A percentile compares a stretch with the other conserved stretches of the same genome.
Conservation (phyloP, 371 early-diverging fungal species). For the Choanephora cucurbitarum region DNA sequence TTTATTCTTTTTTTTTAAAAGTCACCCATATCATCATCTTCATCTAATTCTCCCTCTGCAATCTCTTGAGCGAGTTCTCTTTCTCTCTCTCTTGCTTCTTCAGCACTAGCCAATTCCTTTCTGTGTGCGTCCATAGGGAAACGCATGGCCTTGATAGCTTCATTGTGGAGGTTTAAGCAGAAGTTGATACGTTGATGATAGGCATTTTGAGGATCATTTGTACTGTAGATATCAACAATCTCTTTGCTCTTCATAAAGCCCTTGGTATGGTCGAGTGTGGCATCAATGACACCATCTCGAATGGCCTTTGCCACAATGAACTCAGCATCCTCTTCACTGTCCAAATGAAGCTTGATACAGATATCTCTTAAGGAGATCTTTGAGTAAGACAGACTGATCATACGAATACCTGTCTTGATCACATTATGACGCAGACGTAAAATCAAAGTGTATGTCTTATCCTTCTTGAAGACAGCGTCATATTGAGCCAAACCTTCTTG, state of each 20-base stretch:
- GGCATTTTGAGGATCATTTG: slow-evolving; percentile 92
- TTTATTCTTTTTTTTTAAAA: slow-evolving; percentile 28
- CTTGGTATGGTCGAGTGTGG: slow-evolving; percentile 89
- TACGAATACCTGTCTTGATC: slow-evolving; percentile 97
- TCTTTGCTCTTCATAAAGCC: slow-evolving; percentile 94
- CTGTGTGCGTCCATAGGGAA: slow-evolving; percentile 85
- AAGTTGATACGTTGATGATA: slow-evolving; percentile 95
- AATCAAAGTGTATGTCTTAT: slow-evolving; percentile 90
- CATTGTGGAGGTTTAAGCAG: slow-evolving; percentile 94
- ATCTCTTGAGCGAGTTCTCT: slow-evolving; percentile 91
- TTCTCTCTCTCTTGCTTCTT: slow-evolving; percentile 89
- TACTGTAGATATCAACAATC: slow-evolving; percentile 92
- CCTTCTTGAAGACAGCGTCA: slow-evolving; percentile 75
- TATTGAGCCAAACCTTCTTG: slow-evolving; percentile 83
- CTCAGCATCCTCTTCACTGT: slow-evolving; percentile 97
- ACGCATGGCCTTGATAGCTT: slow-evolving; percentile 96
- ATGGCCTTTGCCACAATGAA: slow-evolving; percentile 99
- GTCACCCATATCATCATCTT: slow-evolving; percentile 67
- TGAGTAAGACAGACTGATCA: slow-evolving; percentile 93
- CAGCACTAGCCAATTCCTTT: slow-evolving; percentile 83
- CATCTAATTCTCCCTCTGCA: slow-evolving; percentile 82
- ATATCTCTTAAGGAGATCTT: slow-evolving; percentile 96
- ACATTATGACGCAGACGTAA: slow-evolving; percentile 97
- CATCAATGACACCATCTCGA: slow-evolving; percentile 97
- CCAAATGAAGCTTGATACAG: slow-evolving; percentile 93